phyloP scores from a whole-genome alignment of 2,329 filamentous ascomycete species.

The Aspergillus cejpii region DNA sequence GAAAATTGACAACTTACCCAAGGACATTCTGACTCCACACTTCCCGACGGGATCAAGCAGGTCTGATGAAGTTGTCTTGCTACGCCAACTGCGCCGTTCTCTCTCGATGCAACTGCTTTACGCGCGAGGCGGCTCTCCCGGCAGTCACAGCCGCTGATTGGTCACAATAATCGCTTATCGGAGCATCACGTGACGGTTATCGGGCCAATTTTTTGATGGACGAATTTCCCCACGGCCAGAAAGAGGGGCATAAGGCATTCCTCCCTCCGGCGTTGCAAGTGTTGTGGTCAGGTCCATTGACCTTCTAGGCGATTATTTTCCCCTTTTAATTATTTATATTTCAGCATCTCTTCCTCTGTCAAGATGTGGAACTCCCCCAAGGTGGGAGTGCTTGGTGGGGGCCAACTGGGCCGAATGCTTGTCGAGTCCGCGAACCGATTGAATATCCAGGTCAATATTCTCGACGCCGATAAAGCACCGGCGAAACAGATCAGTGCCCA shows the following conservation, averaged over 20 bases:
- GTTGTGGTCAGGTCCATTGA: not conserved
- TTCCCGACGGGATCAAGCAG: not conserved
- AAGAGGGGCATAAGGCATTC: conserved; percentile 13
- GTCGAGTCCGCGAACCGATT: conserved; percentile 76
- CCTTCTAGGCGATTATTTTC: conserved; percentile 3
- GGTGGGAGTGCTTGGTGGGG: conserved; percentile 53
- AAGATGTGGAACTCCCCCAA: conserved; percentile 38
- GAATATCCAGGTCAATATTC: conserved; percentile 69
- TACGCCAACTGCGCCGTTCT: no score
- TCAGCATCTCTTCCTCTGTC: conserved; percentile 2
- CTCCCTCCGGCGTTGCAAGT: not conserved
- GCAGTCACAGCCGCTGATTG: conserved; percentile 10
- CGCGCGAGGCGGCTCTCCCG: conserved; percentile 11
- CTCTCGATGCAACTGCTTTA: no score
- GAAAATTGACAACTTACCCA: conserved; percentile 18
- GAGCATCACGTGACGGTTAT: conserved; percentile 18
- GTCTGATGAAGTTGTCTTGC: not conserved
- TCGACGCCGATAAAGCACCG: conserved; percentile 69
- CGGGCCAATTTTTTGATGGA: conserved; percentile 6
- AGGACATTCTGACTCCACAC: not conserved
- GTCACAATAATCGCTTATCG: conserved; percentile 19
- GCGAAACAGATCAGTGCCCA: conserved; percentile 81
- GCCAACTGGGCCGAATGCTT: conserved; percentile 88
- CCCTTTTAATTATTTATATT: conserved; percentile 5
- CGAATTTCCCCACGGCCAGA: conserved; percentile 11